Percentiles rank a stretch among this genome's conserved stretches.
These are phyloP conservation scores for Pulicaria dysenterica DNA, from an alignment of 129 eudicot genomes.

Conservation along the genomic window DNA sequence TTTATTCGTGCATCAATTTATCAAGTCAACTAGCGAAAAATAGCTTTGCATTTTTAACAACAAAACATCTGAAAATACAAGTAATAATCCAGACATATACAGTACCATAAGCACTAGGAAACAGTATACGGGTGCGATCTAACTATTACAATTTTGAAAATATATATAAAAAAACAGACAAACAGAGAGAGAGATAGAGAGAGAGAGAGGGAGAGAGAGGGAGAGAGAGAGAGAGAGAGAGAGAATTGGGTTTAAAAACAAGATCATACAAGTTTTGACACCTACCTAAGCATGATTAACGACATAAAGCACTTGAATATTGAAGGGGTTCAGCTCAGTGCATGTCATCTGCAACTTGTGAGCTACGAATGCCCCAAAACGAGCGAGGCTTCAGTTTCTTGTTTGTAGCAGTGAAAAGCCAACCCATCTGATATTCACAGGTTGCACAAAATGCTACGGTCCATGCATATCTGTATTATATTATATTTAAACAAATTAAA, in stretches of 20 bases:
- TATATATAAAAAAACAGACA: not conserved
- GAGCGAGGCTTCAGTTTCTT: conserved; percentile 70
- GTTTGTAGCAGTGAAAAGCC: conserved; percentile 76
- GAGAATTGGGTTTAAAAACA: not conserved
- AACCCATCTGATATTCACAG: conserved; percentile 90
- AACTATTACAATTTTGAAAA: conserved; percentile 13
- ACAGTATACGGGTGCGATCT: not conserved
- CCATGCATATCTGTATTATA: conserved; percentile 80
- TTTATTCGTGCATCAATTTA: no score
- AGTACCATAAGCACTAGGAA: no score
- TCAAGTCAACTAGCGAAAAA: no score
- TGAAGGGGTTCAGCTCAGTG: conserved; percentile 22
- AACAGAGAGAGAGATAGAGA: no score
- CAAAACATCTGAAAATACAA: no score
- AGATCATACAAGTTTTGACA: conserved; percentile 27
- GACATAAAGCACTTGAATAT: conserved; percentile 10
- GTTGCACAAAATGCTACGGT: conserved; percentile 79
- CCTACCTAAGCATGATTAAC: conserved; percentile 16
- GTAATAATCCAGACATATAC: no score
- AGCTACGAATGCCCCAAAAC: conserved; percentile 84
- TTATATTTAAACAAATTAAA: not conserved
- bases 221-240: no score
- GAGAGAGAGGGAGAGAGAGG: no score
- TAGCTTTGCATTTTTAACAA: no score
- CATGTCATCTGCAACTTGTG: conserved; percentile 67